Evolutionary conservation across 352 stramenopile species (phyloP), one percentile per base, ranked within the genome.

Genomic region (Elongisporangium prolatum): DNA sequence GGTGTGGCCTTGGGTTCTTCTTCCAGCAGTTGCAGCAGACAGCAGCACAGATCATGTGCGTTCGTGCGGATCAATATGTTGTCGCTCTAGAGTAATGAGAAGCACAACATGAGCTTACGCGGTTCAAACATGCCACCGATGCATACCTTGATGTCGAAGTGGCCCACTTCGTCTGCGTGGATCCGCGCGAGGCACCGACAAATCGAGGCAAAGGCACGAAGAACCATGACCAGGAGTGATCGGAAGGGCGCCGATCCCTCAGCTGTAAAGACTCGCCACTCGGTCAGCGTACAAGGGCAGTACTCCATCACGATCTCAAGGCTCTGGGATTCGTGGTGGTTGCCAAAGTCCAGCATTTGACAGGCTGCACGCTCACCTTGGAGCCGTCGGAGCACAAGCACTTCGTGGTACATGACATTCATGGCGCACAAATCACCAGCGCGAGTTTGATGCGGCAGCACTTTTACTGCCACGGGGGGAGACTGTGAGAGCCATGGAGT

Each of bases 71-170:
- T 24, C 22, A 92, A 59, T 20, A 92, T 64, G 22, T 92, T 92
- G 18, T 86, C 76, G n/a, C 72, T 68, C 76, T 91, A 48, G 3
- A 60, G 10, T 25, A 44, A 20, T 22, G 25, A 21, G 21, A 28
- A 7, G n/a, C n/a, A 60, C 5, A n/a, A 21, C 54, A 54, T 40
- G 21, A 21, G 25, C 7, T 8, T 48, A 40, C 21, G 2, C 21
- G 50, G 13, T 21, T 5, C 34, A 52, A 3, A 14, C 20, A 28
- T n/a, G 17, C 5, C 11, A 47, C 18, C 44, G 13, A 20, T 4
- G 16, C 21, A 58, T 48, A 78, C 80, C 75, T 92, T 92, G 28
- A 92, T 72, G 53, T 89, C 82, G 22, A 91, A 88, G 54, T 89
- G 80, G 6, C 75, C 80, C 7, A 89, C 57, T 0, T 61, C 60